A percentile compares a stretch with the other conserved stretches of the same genome.
Evolutionary conservation across 2,329 filamentous ascomycete species (phyloP).

Genomic region (Magnaporthales sp.): DNA sequence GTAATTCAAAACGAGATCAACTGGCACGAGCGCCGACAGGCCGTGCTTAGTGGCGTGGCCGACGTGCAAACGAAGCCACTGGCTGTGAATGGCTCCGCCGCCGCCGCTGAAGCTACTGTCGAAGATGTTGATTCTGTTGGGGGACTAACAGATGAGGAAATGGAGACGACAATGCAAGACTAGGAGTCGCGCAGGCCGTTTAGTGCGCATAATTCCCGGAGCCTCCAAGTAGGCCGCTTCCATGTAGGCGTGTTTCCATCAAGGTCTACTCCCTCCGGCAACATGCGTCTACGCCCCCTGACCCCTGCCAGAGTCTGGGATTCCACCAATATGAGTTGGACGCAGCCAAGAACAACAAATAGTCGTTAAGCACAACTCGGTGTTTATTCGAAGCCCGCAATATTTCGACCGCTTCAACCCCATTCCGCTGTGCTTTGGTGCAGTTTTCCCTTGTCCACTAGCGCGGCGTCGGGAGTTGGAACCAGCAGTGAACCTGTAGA

Average conservation of each 20-base stretch:
- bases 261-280: background rate
- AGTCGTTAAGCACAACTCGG: background rate
- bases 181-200: background rate
- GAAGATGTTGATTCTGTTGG: background rate
- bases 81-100: background rate
- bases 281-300: background rate
- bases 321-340: background rate
- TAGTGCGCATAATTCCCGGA: background rate
- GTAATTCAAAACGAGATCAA: slow-evolving; percentile 58
- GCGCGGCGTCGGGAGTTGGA: background rate
- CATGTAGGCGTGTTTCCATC: background rate
- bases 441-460: background rate
- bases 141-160: background rate
- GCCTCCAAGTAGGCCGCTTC: background rate
- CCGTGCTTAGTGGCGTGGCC: slow-evolving; percentile 42
- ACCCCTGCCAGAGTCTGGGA: background rate
- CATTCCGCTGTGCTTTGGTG: background rate
- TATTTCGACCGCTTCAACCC: background rate
- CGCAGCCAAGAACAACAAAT: background rate
- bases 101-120: slow-evolving; percentile 3
- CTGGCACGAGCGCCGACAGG: slow-evolving; percentile 50
- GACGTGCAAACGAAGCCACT: slow-evolving; percentile 20
- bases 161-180: slow-evolving; percentile 3
- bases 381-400: background rate
- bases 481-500: background rate